phyloP scores from a whole-genome alignment of 768 basidiomycete genomes.

The Boletus rubroflammeus region DNA sequence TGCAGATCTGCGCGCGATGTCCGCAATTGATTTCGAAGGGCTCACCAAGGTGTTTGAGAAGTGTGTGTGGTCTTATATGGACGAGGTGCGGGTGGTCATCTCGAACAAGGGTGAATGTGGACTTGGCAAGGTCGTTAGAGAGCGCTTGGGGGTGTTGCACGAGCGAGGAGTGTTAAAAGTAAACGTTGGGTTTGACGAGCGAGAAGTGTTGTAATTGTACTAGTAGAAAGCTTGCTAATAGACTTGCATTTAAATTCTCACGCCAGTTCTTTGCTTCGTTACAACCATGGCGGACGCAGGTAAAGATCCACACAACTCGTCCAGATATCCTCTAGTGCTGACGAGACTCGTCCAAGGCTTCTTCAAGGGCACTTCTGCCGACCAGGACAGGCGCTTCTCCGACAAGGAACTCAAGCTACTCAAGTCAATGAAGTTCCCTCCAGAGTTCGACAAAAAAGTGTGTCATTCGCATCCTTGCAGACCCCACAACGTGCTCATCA shows the following conservation, averaged over 20 bases:
- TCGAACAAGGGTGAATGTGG: slow-evolving; percentile 29
- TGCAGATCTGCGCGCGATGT: slow-evolving; percentile 29
- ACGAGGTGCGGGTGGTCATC: slow-evolving; percentile 28
- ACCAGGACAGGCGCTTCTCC: slow-evolving; percentile 89
- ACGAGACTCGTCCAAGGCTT: slow-evolving; percentile 48
- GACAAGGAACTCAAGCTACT: slow-evolving; percentile 92
- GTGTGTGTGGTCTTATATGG: slow-evolving; percentile 19
- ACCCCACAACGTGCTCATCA: not conserved
- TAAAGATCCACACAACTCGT: slow-evolving; percentile 19
- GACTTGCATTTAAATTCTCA: slow-evolving; percentile 21
- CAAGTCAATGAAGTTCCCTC: slow-evolving; percentile 86
- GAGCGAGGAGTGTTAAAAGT: slow-evolving; percentile 30
- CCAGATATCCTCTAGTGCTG: slow-evolving; percentile 9
- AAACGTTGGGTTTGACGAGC: slow-evolving; percentile 31
- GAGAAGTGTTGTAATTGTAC: slow-evolving; percentile 29
- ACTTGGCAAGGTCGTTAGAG: slow-evolving; percentile 23
- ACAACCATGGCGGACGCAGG: slow-evolving; percentile 59
- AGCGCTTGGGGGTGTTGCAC: slow-evolving; percentile 18
- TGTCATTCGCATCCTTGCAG: slow-evolving; percentile 1
- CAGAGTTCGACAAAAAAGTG: slow-evolving; percentile 86
- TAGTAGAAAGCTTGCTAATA: not conserved
- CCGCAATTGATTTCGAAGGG: slow-evolving; percentile 30
- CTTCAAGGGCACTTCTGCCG: slow-evolving; percentile 88
- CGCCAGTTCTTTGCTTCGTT: slow-evolving; percentile 11
- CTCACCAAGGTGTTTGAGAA: slow-evolving; percentile 22